phyloP scores from a whole-genome alignment of 139 green algal genomes.

The Desmodesmus armatus region DNA sequence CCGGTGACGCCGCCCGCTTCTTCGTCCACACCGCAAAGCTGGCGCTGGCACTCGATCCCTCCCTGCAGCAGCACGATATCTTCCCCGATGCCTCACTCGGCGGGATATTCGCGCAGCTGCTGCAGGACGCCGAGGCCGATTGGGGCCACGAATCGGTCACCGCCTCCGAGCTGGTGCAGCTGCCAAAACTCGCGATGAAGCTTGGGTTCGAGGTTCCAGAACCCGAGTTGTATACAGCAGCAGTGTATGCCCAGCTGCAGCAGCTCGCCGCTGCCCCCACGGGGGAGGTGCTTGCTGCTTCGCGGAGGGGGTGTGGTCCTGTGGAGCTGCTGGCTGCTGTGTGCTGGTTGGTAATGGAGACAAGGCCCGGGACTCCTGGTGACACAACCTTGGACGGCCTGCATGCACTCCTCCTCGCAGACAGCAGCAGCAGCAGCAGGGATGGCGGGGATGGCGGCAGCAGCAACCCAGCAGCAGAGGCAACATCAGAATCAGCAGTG shows the following conservation, averaged over 20 bases:
- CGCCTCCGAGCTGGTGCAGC: not conserved
- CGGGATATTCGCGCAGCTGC: too few species aligned
- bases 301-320: not conserved
- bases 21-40: too few species aligned
- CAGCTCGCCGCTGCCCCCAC: not conserved
- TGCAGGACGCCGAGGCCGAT: too few species aligned
- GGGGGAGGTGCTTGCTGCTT: not conserved
- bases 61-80: too few species aligned
- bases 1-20: too few species aligned
- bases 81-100: too few species aligned
- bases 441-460: too few species aligned
- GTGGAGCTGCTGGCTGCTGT: conserved; percentile 12
- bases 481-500: not conserved
- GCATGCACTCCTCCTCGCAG: not conserved
- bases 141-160: too few species aligned
- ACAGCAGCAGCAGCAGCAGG: not conserved
- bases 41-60: too few species aligned
- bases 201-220: not conserved
- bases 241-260: not conserved
- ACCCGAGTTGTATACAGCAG: not conserved
- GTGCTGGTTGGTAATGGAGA: conserved; percentile 18
- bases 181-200: not conserved
- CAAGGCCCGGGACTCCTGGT: not conserved
- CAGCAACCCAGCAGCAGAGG: not conserved
- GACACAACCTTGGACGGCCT: conserved; percentile 17